Base-by-base conservation (phyloP, 129 eudicot genomes). In the Pittosporum tobira region DNA sequence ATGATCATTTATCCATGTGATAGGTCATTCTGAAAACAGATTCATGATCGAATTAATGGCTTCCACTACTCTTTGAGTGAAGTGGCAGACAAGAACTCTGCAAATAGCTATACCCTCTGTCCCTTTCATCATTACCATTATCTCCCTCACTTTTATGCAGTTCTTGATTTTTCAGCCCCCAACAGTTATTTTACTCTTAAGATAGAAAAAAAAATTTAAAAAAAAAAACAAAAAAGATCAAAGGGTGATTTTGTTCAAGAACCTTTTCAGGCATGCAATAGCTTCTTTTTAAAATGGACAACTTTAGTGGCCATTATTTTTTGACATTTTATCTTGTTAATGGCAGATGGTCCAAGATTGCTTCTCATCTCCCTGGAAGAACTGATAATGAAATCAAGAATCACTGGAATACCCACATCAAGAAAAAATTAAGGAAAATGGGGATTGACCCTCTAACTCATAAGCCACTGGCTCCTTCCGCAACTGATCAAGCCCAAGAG, bases 391-490 rank as follows among this genome's bases (percentile, higher is more conserved):
- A 87, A 69, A 87, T 87, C 57, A 87, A 87, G 61, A 87, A 87
- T 71, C 96, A 84, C 15, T 88, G 96, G 96, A 84, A 88, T 48
- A 88, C 96, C 0, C 91, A 84, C 56, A 84, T 88, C 20, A 88
- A 88, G 75, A 88, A 88, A 48, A 88, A 88, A 73, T 78, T 88
- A 3, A 79, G 58, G 76, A 88, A 81, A 59, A 81, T 76, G 85
- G 96, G 96, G 24, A 88, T 88, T 65, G 96, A 88, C 72, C 96
- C 94, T 5, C 64, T 71, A 48, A 88, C 91, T 20, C 96, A 88
- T 74, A 79, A 75, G 67, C 94, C 94, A 31, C 73, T 84, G 18
- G 34, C 73, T 44, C 76, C 18, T 21, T 67, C 69, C 52, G 14
- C 58, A 24, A 47, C 46, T 48, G 50, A 61, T 6, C n/a, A 34